A percentile compares a stretch with the other conserved stretches of the same genome.
Evolutionary conservation across 2,329 filamentous ascomycete genomes (phyloP).

Genomic region (Truncatella angustata): DNA sequence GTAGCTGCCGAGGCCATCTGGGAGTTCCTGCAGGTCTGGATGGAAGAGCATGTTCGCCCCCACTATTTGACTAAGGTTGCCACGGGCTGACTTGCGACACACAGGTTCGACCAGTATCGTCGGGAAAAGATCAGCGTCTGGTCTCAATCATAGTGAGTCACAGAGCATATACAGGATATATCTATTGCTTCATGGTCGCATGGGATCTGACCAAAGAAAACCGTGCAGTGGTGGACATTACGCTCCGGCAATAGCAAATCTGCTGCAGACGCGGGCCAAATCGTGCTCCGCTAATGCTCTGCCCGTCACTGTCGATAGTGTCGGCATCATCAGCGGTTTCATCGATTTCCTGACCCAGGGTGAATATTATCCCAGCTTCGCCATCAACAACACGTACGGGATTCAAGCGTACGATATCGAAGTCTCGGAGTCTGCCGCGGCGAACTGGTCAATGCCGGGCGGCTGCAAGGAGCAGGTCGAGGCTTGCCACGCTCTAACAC

Average conservation of each 20-base stretch:
- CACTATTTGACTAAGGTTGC: background rate
- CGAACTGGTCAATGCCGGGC: slow-evolving; percentile 17
- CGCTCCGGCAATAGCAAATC: slow-evolving; percentile 14
- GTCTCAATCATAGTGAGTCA: slow-evolving; percentile 31
- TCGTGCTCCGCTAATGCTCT: background rate
- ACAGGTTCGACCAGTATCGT: slow-evolving; percentile 48
- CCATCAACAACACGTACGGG: slow-evolving; percentile 64
- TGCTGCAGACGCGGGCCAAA: slow-evolving; percentile 11
- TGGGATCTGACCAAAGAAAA: background rate
- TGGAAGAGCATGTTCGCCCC: slow-evolving; percentile 35
- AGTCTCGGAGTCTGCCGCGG: slow-evolving; percentile 43
- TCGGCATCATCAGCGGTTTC: slow-evolving; percentile 71
- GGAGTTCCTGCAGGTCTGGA: slow-evolving; percentile 56
- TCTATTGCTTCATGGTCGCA: background rate
- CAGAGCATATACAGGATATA: too few relatives aligned
- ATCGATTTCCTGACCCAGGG: slow-evolving; percentile 63
- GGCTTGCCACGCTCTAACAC: background rate
- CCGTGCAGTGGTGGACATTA: slow-evolving; percentile 17
- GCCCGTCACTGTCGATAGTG: slow-evolving; percentile 41
- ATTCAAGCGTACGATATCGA: slow-evolving; percentile 52
- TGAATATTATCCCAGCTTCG: slow-evolving; percentile 55
- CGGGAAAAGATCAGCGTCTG: slow-evolving; percentile 36
- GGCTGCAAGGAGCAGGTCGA: slow-evolving; percentile 4
- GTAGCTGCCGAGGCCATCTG: slow-evolving; percentile 52
- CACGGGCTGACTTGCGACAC: background rate